phyloP scores from a whole-genome alignment of 2,329 filamentous ascomycete species.

The Trichoderma koningii region DNA sequence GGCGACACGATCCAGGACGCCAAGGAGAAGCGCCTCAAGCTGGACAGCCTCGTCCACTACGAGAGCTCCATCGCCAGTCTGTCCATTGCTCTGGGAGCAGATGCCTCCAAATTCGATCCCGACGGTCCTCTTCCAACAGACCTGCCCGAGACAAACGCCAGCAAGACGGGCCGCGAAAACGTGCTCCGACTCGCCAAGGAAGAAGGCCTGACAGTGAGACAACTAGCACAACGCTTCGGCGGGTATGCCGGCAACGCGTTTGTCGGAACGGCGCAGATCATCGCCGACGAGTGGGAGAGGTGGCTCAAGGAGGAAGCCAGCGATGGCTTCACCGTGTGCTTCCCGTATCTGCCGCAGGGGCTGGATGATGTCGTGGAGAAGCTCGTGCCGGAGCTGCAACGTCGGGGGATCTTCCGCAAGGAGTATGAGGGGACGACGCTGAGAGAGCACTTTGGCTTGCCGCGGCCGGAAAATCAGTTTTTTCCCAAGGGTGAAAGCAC shows the following conservation, averaged over 20 bases:
- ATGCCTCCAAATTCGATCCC: constrained; percentile 51
- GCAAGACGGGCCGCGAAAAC: constrained; percentile 50
- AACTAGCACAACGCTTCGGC: constrained; percentile 53
- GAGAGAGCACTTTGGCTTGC: constrained; percentile 56
- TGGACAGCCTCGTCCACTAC: constrained; percentile 57
- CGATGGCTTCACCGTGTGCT: constrained; percentile 55
- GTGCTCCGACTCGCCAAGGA: constrained; percentile 48
- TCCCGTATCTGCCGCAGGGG: constrained; percentile 54
- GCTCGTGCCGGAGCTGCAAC: constrained; percentile 54
- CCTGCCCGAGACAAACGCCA: constrained; percentile 56
- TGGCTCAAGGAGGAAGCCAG: constrained; percentile 52
- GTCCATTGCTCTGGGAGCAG: constrained; percentile 50
- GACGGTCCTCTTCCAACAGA: constrained; percentile 52
- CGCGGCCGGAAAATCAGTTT: constrained; percentile 47
- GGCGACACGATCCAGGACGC: constrained; percentile 54
- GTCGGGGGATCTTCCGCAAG: constrained; percentile 51
- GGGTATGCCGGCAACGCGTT: constrained; percentile 54
- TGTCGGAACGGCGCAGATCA: constrained; percentile 50
- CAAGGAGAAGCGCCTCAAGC: constrained; percentile 48
- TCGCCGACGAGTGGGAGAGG: constrained; percentile 51
- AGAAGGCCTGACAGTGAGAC: constrained; percentile 52
- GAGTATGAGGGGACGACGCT: constrained; percentile 57
- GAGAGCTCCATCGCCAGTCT: constrained; percentile 56
- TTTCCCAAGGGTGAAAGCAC: constrained; percentile 31
- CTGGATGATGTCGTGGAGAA: constrained; percentile 51